Evolutionary conservation across 768 basidiomycete genomes (phyloP), one percentile per base, ranked within the genome.

Genomic region (Ramaria rubella): DNA sequence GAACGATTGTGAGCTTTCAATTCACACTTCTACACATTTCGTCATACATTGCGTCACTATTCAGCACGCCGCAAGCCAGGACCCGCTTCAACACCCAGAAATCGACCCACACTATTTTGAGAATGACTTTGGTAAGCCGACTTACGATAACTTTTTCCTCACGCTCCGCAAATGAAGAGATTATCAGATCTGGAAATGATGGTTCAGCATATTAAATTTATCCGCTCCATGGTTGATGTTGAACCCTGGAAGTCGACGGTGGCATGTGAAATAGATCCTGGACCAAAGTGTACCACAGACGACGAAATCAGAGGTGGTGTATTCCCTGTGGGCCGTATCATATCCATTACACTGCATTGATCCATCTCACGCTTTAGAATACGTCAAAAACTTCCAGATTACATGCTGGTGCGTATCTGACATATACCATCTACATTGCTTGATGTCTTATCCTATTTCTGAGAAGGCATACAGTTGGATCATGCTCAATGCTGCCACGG

Each of bases 401-500:
- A 64, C 63, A 2, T 61, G 63, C 1, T 64, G 60, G 63, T 67
- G 65, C 67, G 31, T 51, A 66, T 58, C 5, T 15, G 6, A 38
- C 4, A 14, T 15, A 2, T 17, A 42, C 23, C 4, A 42, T 42
- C 2, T 21, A 19, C 40, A 2, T n/a, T n/a, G n/a, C n/a, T n/a
- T n/a, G 38, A 4, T 40, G 4, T 14, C 6, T 6, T 19, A 40
- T 17, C 45, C 27, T 36, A 44, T 56, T 9, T 42, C 43, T 31
- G 24, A n/a, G 17, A 3, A 9, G 46, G 80, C 78, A 82, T 60
- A 74, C 77, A 12, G 63, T 73, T 24, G 75, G 77, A 5, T 72
- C 83, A 0, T 85, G 72, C 57, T 77, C 82, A 1, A 86, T 86
- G 84, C 84, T 85, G 64, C 75, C 81, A 3, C 74, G 77, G 19